A percentile compares a stretch with the other conserved stretches of the same genome.
Evolutionary conservation across 1,139 yeast species (phyloP).

Genomic region (Pneumocystis canis): DNA sequence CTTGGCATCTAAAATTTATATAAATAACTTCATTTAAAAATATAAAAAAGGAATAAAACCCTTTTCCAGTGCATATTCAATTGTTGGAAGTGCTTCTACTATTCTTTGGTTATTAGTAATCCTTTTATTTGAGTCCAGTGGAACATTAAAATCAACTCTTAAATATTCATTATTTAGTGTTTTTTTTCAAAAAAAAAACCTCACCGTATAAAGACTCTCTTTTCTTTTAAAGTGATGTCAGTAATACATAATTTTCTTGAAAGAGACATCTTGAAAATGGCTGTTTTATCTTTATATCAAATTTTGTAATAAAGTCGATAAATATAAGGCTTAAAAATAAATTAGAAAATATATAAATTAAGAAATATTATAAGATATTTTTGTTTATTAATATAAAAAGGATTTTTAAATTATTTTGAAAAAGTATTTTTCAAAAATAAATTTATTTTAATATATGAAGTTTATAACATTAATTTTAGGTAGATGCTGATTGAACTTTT

Average conservation of each 20-base stretch:
- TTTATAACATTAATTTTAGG: not conserved
- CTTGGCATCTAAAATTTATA: constrained; percentile 45
- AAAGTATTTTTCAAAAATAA: no score
- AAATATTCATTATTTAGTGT: not conserved
- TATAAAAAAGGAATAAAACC: constrained; percentile 16
- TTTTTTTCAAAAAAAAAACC: constrained; percentile 23
- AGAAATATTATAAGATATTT: no score
- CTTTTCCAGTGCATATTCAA: constrained; percentile 76
- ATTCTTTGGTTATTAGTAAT: constrained; percentile 98
- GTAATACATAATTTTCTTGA: constrained; percentile 81
- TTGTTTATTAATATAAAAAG: no score
- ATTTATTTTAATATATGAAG: no score
- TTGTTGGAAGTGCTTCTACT: constrained; percentile 95
- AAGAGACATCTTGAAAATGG: constrained; percentile 60
- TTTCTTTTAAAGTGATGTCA: constrained; percentile 69
- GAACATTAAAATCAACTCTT: constrained; percentile 66
- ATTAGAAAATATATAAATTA: no score
- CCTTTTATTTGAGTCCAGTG: constrained; percentile 71
- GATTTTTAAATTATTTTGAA: no score
- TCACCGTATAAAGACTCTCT: constrained; percentile 77
- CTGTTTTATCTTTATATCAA: not conserved
- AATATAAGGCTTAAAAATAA: not conserved
- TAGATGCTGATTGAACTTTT: not conserved
- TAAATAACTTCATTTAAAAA: not conserved
- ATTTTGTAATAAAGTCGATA: not conserved